phyloP scores from a whole-genome alignment of 805 yeast genomes.

The Zygoascus bituminiphila region DNA sequence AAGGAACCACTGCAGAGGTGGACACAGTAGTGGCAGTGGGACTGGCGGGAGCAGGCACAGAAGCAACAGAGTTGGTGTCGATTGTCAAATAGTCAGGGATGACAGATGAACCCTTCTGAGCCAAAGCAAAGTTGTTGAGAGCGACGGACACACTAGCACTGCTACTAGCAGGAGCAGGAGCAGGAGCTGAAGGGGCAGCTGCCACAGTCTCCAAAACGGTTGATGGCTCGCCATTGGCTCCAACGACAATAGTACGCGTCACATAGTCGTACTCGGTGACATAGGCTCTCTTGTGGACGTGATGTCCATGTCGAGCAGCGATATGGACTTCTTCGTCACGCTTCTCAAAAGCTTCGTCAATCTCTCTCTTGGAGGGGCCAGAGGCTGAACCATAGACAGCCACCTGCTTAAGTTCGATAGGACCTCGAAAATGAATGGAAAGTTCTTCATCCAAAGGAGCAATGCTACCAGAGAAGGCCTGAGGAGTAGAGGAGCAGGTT shows the following conservation, averaged over 20 bases:
- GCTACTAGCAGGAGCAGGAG: not conserved
- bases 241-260: constrained; percentile 31
- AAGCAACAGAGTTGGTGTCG: constrained; percentile 9
- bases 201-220: not conserved
- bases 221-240: constrained; percentile 10
- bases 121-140: not conserved
- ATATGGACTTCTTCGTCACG: constrained; percentile 13
- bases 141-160: not conserved
- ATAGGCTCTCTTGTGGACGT: constrained; percentile 43
- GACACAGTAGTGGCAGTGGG: constrained; percentile 19
- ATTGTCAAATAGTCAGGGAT: not conserved
- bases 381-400: constrained; percentile 45
- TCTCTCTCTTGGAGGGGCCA: constrained; percentile 43
- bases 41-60: constrained; percentile 26
- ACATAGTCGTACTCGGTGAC: constrained; percentile 76
- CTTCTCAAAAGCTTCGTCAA: constrained; percentile 33
- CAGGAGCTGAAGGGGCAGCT: constrained; percentile 1
- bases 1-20: constrained; percentile 5
- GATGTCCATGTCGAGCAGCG: constrained; percentile 19
- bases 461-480: constrained; percentile 55
- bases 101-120: not conserved
- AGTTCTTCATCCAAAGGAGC: constrained; percentile 82
- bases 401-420: constrained; percentile 68
- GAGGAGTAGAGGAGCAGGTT: constrained; percentile 45
- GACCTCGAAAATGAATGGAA: constrained; percentile 88